Base-by-base conservation (phyloP, 345 rosid genomes). In the Fremontodendron californicum region DNA sequence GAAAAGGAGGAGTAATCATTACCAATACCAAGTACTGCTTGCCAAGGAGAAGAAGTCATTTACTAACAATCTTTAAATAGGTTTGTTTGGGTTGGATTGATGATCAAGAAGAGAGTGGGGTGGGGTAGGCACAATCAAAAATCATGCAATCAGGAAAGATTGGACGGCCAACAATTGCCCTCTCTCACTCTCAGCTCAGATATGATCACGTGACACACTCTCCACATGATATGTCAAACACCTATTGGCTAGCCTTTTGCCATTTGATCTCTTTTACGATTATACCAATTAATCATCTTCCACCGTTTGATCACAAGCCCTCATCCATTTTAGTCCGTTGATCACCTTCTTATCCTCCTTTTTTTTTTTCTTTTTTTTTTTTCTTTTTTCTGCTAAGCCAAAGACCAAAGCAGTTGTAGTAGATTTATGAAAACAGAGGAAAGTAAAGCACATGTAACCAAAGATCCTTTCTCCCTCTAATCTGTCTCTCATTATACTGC, bases 271-370 rank as follows among this genome's bases (percentile, higher is more conserved):
- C n/a, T 76, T 75, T 82, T 35, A 33, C 2, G 62, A 21, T 63
- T 71, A 74, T 21, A 77, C 19, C 76, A 25, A 69, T 33, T 78
- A 79, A 19, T 23, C 58, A 66, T 37, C 69, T 2, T 21, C 61
- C 52, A 43, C 80, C 87, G 87, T 81, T 57, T n/a, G n/a, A n/a
- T n/a, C 71, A 71, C 10, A 70, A 67, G 33, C n/a, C 63, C 73
- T 37, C 29, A 27, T 9, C 7, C 45, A 64, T 61, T 73, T 71
- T 80, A 63, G 57, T 54, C 86, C 89, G 77, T 82, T 58, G 63
- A 80, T 80, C 68, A 51, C 6, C 4, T 73, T n/a, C n/a, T n/a
- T n/a, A n/a, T n/a, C n/a, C 74, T 78, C n/a, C n/a, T n/a, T n/a
- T n/a, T n/a, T n/a, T n/a, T n/a, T n/a, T n/a, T n/a, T n/a, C n/a